Conservation (phyloP, 2,329 filamentous ascomycete genomes). For the Rutstroemia sp. region DNA sequence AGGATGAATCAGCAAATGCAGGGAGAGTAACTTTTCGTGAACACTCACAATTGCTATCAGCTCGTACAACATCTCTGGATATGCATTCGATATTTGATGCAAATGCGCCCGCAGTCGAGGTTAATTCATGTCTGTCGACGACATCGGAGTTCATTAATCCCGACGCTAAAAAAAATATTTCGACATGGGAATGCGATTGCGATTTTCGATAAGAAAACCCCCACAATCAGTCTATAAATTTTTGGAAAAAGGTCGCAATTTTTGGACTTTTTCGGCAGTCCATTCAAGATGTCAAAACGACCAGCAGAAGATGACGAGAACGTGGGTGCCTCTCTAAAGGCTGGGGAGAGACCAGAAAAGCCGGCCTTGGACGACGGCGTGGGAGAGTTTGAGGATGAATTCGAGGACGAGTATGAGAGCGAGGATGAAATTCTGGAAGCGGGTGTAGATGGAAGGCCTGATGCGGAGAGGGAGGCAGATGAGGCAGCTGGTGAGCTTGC, state of each 20-base stretch:
- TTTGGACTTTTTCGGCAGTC: not conserved
- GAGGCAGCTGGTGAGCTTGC: slow-evolving; percentile 58
- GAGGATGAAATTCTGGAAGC: slow-evolving; percentile 91
- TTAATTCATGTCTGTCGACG: not conserved
- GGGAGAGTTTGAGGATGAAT: slow-evolving; percentile 91
- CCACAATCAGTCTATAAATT: slow-evolving; percentile 3
- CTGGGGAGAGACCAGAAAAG: slow-evolving; percentile 52
- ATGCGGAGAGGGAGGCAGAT: slow-evolving; percentile 86
- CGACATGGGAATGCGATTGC: slow-evolving; percentile 6
- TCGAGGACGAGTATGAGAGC: slow-evolving; percentile 85
- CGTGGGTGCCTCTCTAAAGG: slow-evolving; percentile 47
- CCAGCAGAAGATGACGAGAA: slow-evolving; percentile 42
- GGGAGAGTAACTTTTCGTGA: not conserved
- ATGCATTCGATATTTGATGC: slow-evolving; percentile 14
- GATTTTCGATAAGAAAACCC: slow-evolving; percentile 19
- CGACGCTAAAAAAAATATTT: slow-evolving; percentile 10
- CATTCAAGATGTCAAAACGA: slow-evolving; percentile 50
- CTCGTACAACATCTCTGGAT: slow-evolving; percentile 81
- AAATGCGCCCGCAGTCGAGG: not conserved
- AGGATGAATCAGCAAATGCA: slow-evolving; percentile 13
- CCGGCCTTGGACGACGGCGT: slow-evolving; percentile 55
- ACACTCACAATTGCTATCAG: slow-evolving; percentile 81
- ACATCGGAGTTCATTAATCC: too few relatives aligned
- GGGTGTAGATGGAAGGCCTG: slow-evolving; percentile 84
- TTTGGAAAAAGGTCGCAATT: slow-evolving; percentile 8